Base-by-base conservation (phyloP, 139 green algal genomes). In the Astrephomene gubernaculifera region DNA sequence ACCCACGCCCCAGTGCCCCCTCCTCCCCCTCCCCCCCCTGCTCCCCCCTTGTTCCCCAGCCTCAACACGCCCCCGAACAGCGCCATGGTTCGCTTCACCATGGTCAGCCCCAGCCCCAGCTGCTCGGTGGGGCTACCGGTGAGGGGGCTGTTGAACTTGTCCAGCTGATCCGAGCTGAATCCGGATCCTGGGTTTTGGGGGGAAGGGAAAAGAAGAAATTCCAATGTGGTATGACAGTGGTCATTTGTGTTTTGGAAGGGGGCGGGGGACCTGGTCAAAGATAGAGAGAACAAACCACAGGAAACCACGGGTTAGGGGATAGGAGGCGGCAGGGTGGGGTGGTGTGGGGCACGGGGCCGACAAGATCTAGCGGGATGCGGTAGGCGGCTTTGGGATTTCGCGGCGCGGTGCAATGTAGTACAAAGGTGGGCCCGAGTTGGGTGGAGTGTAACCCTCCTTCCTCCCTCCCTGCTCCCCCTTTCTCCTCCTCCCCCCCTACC, bases 101-200 rank as follows among this genome's bases (percentile, higher is more conserved):
- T 80, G 81, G 81, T 86, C 31, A 86, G 81, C 10, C 81, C 81
- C 49, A 80, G 81, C 14, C 68, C 81, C 38, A 86, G 52, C 52
- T 80, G 68, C 29, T 80, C 68, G 19, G n/a, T 25, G 31, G 61
- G 41, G 33, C 49, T 57, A 43, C 85, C 85, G 35, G 67, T 89
- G n/a, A 85, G 71, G 22, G 83, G 83, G 8, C 39, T 25, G 83
- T 89, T 91, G 71, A 85, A 89, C 61, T 87, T 89, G 1, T 85
- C 64, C 29, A 87, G 53, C 71, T 87, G 87, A 14, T 79, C 74
- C 29, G 36, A 1, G 39, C 7, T 82, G 82, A 90, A 87, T 44
- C 87, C 87, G 29, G 82, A 21, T 45, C 87, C 87, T 82, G 53
- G n/a, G 9, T 12, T 12, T 12, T 12, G 12, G 49, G 49, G 49